Conservation (phyloP, 352 stramenopile genomes). For the Plasmopara halstedii region DNA sequence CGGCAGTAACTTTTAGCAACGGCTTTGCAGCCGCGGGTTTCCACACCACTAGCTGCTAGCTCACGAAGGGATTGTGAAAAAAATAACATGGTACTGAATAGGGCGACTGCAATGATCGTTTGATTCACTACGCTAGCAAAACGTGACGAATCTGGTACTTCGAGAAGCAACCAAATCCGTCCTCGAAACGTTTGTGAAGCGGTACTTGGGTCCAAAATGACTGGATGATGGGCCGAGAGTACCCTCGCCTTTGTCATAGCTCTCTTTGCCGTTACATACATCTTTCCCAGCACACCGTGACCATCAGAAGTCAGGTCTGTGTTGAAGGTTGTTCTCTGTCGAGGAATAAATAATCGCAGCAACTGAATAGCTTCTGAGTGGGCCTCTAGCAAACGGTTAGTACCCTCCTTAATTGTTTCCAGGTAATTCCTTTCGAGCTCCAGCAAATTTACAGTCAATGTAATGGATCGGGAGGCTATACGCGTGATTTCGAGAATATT, state of each 20-base stretch:
- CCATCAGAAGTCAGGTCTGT: not conserved
- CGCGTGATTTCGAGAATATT: constrained; percentile 32
- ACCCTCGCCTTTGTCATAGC: constrained; percentile 27
- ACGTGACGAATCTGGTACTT: constrained; percentile 53
- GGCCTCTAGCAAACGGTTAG: constrained; percentile 26
- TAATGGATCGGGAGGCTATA: constrained; percentile 9
- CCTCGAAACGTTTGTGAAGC: constrained; percentile 28
- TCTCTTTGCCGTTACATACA: constrained; percentile 33
- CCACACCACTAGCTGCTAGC: constrained; percentile 35
- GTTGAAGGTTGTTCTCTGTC: constrained; percentile 23
- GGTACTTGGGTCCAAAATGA: constrained; percentile 8
- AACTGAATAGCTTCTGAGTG: constrained; percentile 29
- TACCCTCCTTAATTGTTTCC: constrained; percentile 40
- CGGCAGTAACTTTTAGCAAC: constrained; percentile 54
- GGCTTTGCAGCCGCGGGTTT: constrained; percentile 31
- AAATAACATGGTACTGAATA: constrained; percentile 65
- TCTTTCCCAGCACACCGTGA: constrained; percentile 36
- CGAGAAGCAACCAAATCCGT: constrained; percentile 46
- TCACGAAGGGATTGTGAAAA: constrained; percentile 66
- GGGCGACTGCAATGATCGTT: constrained; percentile 39
- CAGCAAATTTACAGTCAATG: constrained; percentile 20
- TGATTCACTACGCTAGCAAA: constrained; percentile 42
- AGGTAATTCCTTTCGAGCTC: constrained; percentile 27
- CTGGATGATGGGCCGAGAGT: constrained; percentile 7
- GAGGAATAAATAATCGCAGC: constrained; percentile 47